Conservation (phyloP, 2,329 filamentous ascomycete genomes). For the Fusarium sp. region DNA sequence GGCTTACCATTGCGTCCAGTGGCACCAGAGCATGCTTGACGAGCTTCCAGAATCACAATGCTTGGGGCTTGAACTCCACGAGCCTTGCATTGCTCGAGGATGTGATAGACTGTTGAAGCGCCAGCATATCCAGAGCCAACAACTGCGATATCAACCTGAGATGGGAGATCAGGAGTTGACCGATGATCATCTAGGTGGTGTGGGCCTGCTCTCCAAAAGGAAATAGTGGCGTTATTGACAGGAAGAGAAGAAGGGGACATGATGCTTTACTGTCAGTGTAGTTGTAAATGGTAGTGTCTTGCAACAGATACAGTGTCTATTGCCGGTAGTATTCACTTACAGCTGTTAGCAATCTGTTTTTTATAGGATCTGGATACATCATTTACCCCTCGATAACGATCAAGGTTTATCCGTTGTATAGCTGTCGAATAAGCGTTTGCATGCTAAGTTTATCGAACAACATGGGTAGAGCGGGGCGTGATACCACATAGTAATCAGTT, state of each 20-base stretch:
- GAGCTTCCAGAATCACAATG: constrained; percentile 17
- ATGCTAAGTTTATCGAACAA: neutral
- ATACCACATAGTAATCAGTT: neutral
- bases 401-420: no score
- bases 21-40: constrained; percentile 8
- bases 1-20: constrained; percentile 5
- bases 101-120: constrained; percentile 3
- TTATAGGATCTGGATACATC: no score
- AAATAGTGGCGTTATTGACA: neutral
- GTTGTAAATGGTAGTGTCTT: neutral
- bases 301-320: no score
- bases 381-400: neutral
- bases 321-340: no score
- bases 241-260: constrained; percentile 4
- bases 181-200: neutral
- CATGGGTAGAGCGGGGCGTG: neutral
- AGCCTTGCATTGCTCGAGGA: neutral
- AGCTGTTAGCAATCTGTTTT: neutral
- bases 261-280: neutral
- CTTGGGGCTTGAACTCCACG: neutral
- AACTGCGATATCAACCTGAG: constrained; percentile 2
- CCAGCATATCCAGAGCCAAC: constrained; percentile 9
- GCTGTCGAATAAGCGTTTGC: no score
- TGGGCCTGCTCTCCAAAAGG: constrained; percentile 13
- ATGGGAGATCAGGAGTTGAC: constrained; percentile 3